These are phyloP conservation scores for Karstenula rhodostoma DNA, from an alignment of 2,329 filamentous ascomycete genomes.

Conservation along the genomic window DNA sequence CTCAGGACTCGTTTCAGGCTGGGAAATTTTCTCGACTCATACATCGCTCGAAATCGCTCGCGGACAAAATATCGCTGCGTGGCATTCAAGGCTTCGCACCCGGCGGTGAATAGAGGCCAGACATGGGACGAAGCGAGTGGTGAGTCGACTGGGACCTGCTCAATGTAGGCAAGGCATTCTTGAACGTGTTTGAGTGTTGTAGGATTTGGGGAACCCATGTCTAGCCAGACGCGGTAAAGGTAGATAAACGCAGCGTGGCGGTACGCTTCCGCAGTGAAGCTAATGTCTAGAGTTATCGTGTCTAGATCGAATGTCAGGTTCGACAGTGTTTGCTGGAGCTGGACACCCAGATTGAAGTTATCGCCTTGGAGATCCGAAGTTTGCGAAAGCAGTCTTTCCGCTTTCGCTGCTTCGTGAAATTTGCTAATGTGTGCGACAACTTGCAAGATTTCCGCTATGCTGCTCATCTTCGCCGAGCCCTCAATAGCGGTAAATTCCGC, in stretches of 20 bases:
- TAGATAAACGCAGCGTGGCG: conserved; percentile 46
- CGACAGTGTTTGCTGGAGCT: conserved; percentile 29
- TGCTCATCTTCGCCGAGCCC: conserved; percentile 29
- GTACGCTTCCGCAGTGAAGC: conserved; percentile 38
- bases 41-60: conserved; percentile 37
- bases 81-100: conserved; percentile 35
- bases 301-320: conserved; percentile 26
- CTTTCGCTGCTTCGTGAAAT: conserved; percentile 32
- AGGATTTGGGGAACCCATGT: conserved; percentile 40
- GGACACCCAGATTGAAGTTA: conserved; percentile 28
- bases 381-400: conserved; percentile 12
- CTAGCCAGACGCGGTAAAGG: conserved; percentile 43
- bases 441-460: conserved; percentile 36
- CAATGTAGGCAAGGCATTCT: conserved; percentile 31
- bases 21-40: conserved; percentile 31
- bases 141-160: conserved; percentile 27
- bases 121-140: conserved; percentile 38
- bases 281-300: conserved; percentile 21
- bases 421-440: conserved; percentile 39
- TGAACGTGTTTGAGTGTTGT: conserved; percentile 39
- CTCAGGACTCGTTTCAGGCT: conserved; percentile 35
- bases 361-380: conserved; percentile 24
- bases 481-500: conserved; percentile 35
- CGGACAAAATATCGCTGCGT: conserved; percentile 36
- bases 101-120: conserved; percentile 45